Base-by-base conservation (phyloP, 257 asterid genomes). In the Nyctanthes arbortristis region DNA sequence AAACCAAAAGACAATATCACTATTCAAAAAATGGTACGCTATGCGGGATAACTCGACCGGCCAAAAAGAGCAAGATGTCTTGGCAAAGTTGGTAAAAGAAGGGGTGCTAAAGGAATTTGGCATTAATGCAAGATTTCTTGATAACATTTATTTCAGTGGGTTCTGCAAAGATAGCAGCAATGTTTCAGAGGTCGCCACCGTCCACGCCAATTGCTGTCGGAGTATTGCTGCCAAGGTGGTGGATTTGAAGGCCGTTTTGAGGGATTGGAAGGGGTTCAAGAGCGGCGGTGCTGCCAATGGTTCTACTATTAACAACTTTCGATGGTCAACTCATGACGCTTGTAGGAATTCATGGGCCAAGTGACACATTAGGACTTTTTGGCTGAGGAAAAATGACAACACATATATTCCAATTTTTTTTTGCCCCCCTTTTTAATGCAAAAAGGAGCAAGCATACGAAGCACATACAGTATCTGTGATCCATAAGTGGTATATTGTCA, bases 201-300 rank as follows among this genome's bases (percentile, higher is more conserved):
- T 90, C 20, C 97, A 88, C 13, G 92, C 97, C 20, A 90, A 88
- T 58, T 86, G 97, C 43, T 90, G 97, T 43, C 76, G 83, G 39
- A 77, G 79, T 5, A 88, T 90, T 7, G 32, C 37, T 12, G 95
- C 96, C 2, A 90, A 90, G 66, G 77, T 90, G 60, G 60, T 64
- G 3, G 97, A 90, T 65, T 66, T 90, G 61, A 84, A 75, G 64
- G 54, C 20, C 1, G 92, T 86, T 29, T 33, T 86, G 20, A 77
- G 45, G 30, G 96, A 88, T 69, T 90, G 93, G 93, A 84, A 74
- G 76, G 71, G 72, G n/a, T 84, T 69, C 30, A 86, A 76, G 61
- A 12, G 57, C 2, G 25, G 18, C 18, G 56, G 24, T 5, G 18
- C 25, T 49, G 57, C 5, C 11, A 20, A 2, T 49, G 12, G 7